Evolutionary conservation across 306 rosid genomes (phyloP).

Genomic region (Cajanus cajan): DNA sequence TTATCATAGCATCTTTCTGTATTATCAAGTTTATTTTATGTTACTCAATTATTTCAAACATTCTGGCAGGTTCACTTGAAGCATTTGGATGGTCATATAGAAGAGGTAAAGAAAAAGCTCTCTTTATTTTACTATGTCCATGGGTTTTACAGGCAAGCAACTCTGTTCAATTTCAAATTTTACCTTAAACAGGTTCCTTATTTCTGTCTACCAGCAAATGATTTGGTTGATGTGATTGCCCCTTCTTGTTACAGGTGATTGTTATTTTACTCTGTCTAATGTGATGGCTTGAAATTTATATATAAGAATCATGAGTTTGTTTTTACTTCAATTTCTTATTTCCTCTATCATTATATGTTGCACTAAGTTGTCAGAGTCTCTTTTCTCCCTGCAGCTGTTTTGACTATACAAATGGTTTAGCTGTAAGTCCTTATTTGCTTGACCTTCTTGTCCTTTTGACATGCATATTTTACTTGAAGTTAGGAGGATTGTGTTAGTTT

Average conservation of each 20-base stretch:
- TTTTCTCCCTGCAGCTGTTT: conserved; percentile 68
- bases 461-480: neutral
- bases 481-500: neutral
- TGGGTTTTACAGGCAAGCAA: conserved; percentile 25
- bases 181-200: conserved; percentile 83
- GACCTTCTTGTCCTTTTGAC: conserved; percentile 9
- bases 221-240: conserved; percentile 94
- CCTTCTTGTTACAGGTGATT: conserved; percentile 96
- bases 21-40: conserved; percentile 5
- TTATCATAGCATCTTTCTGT: neutral
- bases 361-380: conserved; percentile 26
- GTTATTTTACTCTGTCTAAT: neutral
- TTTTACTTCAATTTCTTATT: neutral
- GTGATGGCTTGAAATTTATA: neutral
- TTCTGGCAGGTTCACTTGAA: conserved; percentile 76
- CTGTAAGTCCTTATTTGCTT: conserved; percentile 56
- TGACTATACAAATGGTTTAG: conserved; percentile 93
- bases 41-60: conserved; percentile 2
- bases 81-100: conserved; percentile 95
- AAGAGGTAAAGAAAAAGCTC: conserved; percentile 65
- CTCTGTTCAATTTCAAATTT: conserved; percentile 41
- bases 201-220: conserved; percentile 98
- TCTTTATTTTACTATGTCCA: conserved; percentile 15
- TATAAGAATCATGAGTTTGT: neutral
- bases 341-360: conserved; percentile 16